A percentile compares a stretch with the other conserved stretches of the same genome.
Evolutionary conservation across 495 filamentous ascomycete species (phyloP).

Genomic region (Penicillium cataractarum): DNA sequence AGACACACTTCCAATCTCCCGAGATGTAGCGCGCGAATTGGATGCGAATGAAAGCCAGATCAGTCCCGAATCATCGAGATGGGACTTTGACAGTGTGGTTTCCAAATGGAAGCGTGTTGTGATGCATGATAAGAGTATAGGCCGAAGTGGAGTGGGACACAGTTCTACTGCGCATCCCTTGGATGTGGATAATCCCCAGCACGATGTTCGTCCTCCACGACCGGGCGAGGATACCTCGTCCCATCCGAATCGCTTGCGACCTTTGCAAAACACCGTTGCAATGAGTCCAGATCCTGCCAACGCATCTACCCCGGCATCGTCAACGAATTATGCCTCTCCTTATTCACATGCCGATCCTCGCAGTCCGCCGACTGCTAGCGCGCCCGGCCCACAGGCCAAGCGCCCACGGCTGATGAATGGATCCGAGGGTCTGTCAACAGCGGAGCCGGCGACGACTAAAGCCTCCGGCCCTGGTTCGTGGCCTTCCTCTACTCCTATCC

Average conservation of each 20-base stretch:
- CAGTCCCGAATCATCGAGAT: conserved; percentile 43
- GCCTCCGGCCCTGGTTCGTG: conserved; percentile 16
- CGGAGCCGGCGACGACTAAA: conserved; percentile 19
- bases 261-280: conserved; percentile 32
- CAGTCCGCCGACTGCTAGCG: conserved; percentile 27
- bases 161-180: conserved; percentile 16
- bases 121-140: conserved; percentile 53
- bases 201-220: conserved; percentile 29
- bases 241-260: conserved; percentile 30
- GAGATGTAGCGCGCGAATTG: conserved; percentile 48
- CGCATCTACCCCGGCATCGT: conserved; percentile 33
- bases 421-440: conserved; percentile 24
- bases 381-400: conserved; percentile 38
- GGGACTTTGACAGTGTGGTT: conserved; percentile 60
- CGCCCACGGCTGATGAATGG: conserved; percentile 51
- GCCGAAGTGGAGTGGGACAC: conserved; percentile 42
- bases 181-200: conserved; percentile 23
- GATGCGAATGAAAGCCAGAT: conserved; percentile 42
- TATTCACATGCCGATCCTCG: conserved; percentile 38
- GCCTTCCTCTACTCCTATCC: conserved; percentile 27
- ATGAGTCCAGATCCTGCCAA: conserved; percentile 39
- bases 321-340: conserved; percentile 40
- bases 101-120: conserved; percentile 62
- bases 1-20: conserved; percentile 60
- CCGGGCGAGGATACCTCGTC: conserved; percentile 34